These are phyloP conservation scores for Westerdykella ornata DNA, from an alignment of 2,329 filamentous ascomycete species.

Conservation along the genomic window DNA sequence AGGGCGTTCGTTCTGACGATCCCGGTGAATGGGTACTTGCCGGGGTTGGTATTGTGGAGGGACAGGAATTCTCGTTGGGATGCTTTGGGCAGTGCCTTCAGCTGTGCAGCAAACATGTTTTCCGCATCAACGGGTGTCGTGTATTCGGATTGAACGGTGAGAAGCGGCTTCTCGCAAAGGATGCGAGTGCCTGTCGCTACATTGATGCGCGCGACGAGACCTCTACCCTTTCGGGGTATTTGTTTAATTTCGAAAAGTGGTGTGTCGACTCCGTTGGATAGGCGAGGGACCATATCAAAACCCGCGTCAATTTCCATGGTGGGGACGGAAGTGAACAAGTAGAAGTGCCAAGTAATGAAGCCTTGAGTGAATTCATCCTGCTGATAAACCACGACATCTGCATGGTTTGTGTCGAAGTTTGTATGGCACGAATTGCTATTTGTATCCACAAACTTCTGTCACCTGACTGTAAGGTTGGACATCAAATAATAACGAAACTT, in stretches of 20 bases:
- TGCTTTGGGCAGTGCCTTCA: constrained; percentile 13
- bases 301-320: no score
- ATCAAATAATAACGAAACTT: no score
- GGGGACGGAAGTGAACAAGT: no score
- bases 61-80: constrained; percentile 17
- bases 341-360: no score
- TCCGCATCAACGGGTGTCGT: constrained; percentile 4
- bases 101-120: constrained; percentile 4
- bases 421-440: no score
- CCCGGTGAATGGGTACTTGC: constrained; percentile 17
- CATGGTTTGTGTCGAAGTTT: no score
- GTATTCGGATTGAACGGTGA: constrained; percentile 1
- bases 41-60: constrained; percentile 32
- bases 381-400: no score
- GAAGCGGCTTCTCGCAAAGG: constrained; percentile 10
- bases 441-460: no score
- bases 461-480: no score
- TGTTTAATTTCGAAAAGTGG: not conserved
- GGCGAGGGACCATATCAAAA: no score
- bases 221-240: not conserved
- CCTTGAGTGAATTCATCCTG: no score
- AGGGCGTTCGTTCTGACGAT: constrained; percentile 31
- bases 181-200: constrained; percentile 9
- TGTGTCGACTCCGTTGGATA: no score
- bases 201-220: constrained; percentile 2